Percentiles rank a stretch among this genome's conserved stretches.
phyloP scores from a whole-genome alignment of 1,139 yeast species.

The Geotrichum citri-aurantii region DNA sequence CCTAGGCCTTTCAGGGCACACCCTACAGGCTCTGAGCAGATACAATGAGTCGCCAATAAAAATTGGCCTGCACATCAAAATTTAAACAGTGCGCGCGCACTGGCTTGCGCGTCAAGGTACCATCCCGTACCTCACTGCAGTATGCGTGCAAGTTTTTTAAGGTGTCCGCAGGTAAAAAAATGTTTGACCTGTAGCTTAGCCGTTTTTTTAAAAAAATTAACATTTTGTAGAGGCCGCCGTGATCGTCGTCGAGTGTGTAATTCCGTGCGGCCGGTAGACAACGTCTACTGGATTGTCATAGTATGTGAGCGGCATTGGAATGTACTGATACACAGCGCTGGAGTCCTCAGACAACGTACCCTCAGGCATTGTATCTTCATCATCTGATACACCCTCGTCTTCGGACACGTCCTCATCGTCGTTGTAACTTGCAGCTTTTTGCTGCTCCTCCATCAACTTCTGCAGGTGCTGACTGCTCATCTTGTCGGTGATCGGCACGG shows the following conservation, averaged over 20 bases:
- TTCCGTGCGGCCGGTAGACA: conserved; percentile 56
- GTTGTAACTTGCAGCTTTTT: neutral
- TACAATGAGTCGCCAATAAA: neutral
- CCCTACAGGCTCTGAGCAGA: neutral
- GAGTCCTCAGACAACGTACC: conserved; percentile 6
- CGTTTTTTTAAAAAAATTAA: neutral
- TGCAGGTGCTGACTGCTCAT: neutral
- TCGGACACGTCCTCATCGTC: conserved; percentile 4
- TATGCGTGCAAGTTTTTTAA: neutral
- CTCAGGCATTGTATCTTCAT: neutral
- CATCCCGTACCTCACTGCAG: neutral
- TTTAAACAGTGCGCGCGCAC: neutral
- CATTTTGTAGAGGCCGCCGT: neutral
- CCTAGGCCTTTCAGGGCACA: neutral
- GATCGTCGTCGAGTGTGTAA: conserved; percentile 38
- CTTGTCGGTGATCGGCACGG: conserved; percentile 13
- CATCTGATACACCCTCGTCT: conserved; percentile 1
- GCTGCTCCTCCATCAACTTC: neutral
- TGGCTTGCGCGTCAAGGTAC: neutral
- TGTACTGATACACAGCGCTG: conserved; percentile 42
- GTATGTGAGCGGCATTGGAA: conserved; percentile 52
- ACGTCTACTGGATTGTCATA: conserved; percentile 56
- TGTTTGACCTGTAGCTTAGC: neutral
- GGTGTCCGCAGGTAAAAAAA: neutral
- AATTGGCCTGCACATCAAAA: neutral